Base-by-base conservation (phyloP, 306 rosid species). In the Gastrolobium bilobum region DNA sequence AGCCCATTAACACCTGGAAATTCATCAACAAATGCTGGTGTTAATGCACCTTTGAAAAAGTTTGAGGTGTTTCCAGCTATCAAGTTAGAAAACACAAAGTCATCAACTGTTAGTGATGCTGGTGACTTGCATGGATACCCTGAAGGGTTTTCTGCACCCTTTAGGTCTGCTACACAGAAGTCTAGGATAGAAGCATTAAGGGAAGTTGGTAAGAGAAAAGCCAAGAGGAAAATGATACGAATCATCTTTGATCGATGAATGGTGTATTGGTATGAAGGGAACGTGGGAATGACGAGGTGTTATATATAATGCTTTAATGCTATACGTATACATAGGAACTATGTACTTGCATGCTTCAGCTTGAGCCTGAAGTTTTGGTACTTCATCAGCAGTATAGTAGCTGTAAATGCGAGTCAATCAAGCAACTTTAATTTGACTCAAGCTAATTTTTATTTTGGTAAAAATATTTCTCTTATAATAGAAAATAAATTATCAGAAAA, bases 1-100 rank as follows among this genome's bases (percentile, higher is more conserved):
- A 90, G 91, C 3, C 95, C 91, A 26, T 92, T 92, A 4, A 92
- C 31, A 1, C 86, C 93, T 0, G 93, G 90, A 6, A 85, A 82
- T 35, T 92, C 86, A 0, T 61, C 53, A 14, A 88, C 94, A 58
- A 74, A 84, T 30, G 90, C 95, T 0, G 90, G 85, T 4, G 87
- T 79, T 14, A 82, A 66, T 0, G 93, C 68, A 9, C 79, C 79
- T 13, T 69, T 79, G 68, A 88, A 68, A 4, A 69, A 4, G 70
- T 68, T 76, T 4, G 84, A 39, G 60, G 87, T 82, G 85, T 88
- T 88, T 53, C 91, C 91, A 4, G 86, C 58, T 38, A 0, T 58
- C 10, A 89, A 46, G 59, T 84, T 84, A 2, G 85, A 44, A 30
- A 69, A 90, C 42, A 84, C 90, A 7, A 89, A 91, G 83, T 89